These are phyloP conservation scores for Zostera marina DNA, from an alignment of 116 monocot species.

Conservation along the genomic window DNA sequence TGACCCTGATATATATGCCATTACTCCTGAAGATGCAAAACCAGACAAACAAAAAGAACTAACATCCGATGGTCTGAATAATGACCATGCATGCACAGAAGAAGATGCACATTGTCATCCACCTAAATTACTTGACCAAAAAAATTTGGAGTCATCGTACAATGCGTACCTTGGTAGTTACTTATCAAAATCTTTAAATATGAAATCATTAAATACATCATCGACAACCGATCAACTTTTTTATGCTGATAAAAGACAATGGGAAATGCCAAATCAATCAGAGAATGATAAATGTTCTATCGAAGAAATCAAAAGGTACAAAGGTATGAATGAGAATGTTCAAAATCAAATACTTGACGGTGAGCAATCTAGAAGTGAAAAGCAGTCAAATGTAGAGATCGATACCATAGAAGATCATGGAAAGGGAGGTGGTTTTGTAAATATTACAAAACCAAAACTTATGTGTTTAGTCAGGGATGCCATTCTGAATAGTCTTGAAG, in stretches of 20 bases:
- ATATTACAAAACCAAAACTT: slow-evolving; percentile 18
- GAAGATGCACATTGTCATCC: slow-evolving; percentile 14
- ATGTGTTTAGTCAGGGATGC: slow-evolving; percentile 25
- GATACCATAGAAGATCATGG: slow-evolving; percentile 1
- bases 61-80: background rate
- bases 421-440: background rate
- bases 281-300: slow-evolving; percentile 10
- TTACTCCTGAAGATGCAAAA: background rate
- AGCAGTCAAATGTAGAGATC: background rate
- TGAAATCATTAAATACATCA: slow-evolving; percentile 20
- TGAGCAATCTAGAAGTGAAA: slow-evolving; percentile 5
- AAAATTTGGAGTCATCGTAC: slow-evolving; percentile 39
- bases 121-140: slow-evolving; percentile 13
- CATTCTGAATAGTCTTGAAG: slow-evolving; percentile 40
- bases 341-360: slow-evolving; percentile 20
- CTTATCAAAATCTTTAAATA: slow-evolving; percentile 18
- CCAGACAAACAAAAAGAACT: background rate
- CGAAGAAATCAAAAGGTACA: slow-evolving; percentile 9
- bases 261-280: slow-evolving; percentile 59
- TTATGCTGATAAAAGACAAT: slow-evolving; percentile 66
- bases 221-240: slow-evolving; percentile 69
- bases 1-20: slow-evolving; percentile 1
- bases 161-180: slow-evolving; percentile 21
- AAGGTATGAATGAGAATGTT: slow-evolving; percentile 8
- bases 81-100: background rate